Evolutionary conservation across 306 rosid genomes (phyloP).

Genomic region (Acacia melanoxylon): DNA sequence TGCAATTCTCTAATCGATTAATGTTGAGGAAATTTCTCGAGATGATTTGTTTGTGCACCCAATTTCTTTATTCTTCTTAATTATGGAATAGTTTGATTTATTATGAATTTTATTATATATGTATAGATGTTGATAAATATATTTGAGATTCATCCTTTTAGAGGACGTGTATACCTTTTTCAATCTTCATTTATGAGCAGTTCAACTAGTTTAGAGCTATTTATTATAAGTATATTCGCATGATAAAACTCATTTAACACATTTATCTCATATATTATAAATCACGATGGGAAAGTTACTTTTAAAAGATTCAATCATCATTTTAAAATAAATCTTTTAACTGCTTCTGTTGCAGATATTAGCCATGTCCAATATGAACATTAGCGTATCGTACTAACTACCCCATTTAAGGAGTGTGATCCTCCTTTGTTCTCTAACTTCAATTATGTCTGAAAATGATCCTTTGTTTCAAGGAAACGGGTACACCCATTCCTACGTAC

Average conservation of each 20-base stretch:
- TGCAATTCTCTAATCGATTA: slow-evolving; percentile 43
- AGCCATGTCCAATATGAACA: not conserved
- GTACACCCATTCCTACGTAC: not conserved
- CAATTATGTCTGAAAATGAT: not conserved
- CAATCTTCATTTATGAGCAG: not conserved
- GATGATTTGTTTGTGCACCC: not conserved
- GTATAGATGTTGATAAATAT: not conserved
- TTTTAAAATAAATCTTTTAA: too few species aligned
- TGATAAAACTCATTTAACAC: too few species aligned
- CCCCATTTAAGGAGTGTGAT: not conserved
- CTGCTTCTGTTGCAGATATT: not conserved
- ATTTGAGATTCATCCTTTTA: too few species aligned
- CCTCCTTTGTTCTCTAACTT: not conserved
- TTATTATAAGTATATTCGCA: too few species aligned
- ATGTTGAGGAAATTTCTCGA: not conserved
- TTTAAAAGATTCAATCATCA: too few species aligned
- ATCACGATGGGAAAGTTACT: too few species aligned
- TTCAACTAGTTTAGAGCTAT: not conserved
- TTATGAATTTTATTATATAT: too few species aligned
- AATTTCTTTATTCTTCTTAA: not conserved
- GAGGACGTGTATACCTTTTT: not conserved
- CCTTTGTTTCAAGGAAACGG: not conserved
- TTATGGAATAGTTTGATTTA: not conserved
- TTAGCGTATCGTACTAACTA: not conserved
- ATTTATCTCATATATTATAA: too few species aligned